Percentiles rank a stretch among this genome's conserved stretches.
Conservation (phyloP, 305 asterid species). For the Withania somnifera region DNA sequence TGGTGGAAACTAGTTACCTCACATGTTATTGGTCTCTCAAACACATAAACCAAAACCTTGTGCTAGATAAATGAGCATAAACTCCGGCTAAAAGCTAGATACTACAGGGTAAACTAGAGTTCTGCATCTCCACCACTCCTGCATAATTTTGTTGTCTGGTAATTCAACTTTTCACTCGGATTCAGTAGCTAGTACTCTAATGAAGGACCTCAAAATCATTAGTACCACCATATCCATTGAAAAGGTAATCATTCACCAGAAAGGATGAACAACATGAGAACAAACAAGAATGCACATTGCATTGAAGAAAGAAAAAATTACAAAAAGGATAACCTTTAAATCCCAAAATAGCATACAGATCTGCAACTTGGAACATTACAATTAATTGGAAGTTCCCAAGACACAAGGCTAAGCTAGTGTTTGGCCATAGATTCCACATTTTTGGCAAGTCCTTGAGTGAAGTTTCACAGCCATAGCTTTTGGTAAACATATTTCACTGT, state of each 20-base stretch:
- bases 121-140: neutral
- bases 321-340: neutral
- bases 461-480: no score
- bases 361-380: neutral
- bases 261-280: neutral
- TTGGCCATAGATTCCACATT: no score
- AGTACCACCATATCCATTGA: neutral
- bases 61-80: neutral
- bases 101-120: neutral
- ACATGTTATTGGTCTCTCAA: neutral
- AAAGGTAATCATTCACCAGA: neutral
- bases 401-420: neutral
- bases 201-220: neutral
- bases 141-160: neutral
- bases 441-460: no score
- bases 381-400: neutral
- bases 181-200: neutral
- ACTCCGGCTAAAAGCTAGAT: neutral
- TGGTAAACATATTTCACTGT: no score
- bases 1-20: neutral
- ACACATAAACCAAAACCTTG: neutral
- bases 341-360: neutral
- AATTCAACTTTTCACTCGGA: neutral
- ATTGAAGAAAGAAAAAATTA: neutral
- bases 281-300: neutral